Evolutionary conservation across 1,284 basidiomycete species (phyloP).

Genomic region (Moniliophthora roreri): DNA sequence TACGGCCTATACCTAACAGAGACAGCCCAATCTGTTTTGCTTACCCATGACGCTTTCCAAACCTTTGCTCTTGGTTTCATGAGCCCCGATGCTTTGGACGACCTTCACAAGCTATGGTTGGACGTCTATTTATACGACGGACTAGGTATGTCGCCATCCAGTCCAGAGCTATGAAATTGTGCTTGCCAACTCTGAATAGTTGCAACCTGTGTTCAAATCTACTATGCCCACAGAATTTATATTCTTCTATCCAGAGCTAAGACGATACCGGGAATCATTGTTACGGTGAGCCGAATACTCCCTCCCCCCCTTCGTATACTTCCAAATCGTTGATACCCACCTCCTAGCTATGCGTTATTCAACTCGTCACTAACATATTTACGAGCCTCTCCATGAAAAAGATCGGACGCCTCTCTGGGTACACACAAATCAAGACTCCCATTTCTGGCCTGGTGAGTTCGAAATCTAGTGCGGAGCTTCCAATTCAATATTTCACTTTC

Average conservation of each 20-base stretch:
- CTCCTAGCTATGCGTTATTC: no score
- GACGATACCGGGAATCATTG: background rate
- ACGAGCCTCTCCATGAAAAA: no score
- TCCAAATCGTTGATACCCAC: no score
- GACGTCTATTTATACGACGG: background rate
- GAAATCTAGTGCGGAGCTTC: no score
- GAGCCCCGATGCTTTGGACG: background rate
- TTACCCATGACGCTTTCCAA: background rate
- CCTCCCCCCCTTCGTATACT: no score
- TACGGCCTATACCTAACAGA: background rate
- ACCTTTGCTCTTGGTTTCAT: background rate
- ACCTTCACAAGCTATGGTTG: background rate
- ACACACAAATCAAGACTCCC: no score
- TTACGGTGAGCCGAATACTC: background rate
- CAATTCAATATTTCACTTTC: no score
- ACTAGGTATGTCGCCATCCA: background rate
- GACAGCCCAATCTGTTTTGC: background rate
- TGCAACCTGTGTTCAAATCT: background rate
- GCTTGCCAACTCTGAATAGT: no score
- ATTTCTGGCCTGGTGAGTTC: no score
- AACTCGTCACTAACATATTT: no score
- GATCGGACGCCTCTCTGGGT: no score
- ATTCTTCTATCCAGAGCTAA: background rate
- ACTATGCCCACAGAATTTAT: background rate
- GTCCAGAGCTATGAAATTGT: no score